Conservation (phyloP, 495 filamentous ascomycete genomes). For the Lophium mytilinum region DNA sequence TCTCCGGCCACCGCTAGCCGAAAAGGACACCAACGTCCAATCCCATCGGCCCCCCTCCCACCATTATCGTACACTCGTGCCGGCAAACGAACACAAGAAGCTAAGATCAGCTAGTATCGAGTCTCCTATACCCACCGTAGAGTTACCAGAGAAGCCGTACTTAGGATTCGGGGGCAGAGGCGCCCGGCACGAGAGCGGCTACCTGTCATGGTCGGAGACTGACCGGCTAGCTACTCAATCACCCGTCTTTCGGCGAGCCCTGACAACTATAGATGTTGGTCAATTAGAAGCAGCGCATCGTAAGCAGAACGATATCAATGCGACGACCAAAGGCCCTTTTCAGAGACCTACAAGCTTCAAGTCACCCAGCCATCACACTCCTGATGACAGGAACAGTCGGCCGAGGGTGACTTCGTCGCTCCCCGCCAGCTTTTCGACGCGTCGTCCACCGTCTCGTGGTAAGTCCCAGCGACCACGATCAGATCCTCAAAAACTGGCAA, state of each 20-base stretch:
- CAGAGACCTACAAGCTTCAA: too few relatives aligned
- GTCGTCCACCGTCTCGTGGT: too few relatives aligned
- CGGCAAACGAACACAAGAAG: slow-evolving; percentile 2
- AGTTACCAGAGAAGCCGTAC: slow-evolving; percentile 30
- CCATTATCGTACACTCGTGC: background rate
- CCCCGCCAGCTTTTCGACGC: too few relatives aligned
- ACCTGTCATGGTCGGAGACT: slow-evolving; percentile 32
- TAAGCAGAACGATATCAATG: background rate
- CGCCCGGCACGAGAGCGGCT: slow-evolving; percentile 17
- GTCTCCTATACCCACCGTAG: slow-evolving; percentile 23
- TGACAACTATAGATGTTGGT: slow-evolving; percentile 12
- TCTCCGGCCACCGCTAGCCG: slow-evolving; percentile 22
- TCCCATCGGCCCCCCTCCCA: slow-evolving; percentile 8
- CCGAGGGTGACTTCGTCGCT: too few relatives aligned
- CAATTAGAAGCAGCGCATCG: slow-evolving; percentile 9
- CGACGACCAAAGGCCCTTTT: background rate
- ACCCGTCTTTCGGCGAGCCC: slow-evolving; percentile 3
- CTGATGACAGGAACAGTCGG: too few relatives aligned
- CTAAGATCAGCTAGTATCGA: slow-evolving; percentile 8
- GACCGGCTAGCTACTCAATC: slow-evolving; percentile 7
- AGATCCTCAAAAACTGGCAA: too few relatives aligned
- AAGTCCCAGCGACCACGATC: too few relatives aligned
- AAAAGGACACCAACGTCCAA: slow-evolving; percentile 25
- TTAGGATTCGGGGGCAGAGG: slow-evolving; percentile 30
- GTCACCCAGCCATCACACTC: too few relatives aligned